phyloP scores from a whole-genome alignment of 768 basidiomycete species.

The Suillus paluster region DNA sequence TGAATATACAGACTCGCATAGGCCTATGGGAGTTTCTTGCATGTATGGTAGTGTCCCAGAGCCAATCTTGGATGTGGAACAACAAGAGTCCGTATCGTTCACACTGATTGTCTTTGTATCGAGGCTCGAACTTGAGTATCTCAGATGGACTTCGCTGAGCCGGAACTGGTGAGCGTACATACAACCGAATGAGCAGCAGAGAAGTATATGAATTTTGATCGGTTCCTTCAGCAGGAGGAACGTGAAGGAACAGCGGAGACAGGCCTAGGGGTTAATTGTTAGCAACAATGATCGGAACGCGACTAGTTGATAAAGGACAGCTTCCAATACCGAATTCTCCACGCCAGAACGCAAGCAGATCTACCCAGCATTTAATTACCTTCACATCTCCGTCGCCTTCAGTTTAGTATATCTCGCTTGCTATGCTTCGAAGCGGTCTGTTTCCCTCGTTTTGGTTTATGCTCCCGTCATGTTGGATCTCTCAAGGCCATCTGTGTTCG shows the following conservation, averaged over 20 bases:
- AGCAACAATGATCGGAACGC: neutral
- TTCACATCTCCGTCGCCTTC: slow-evolving; percentile 76
- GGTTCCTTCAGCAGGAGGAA: neutral
- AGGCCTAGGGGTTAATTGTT: neutral
- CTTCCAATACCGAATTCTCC: slow-evolving; percentile 49
- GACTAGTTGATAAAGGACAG: slow-evolving; percentile 20
- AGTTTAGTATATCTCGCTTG: no score
- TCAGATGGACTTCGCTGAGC: slow-evolving; percentile 25
- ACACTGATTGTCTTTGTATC: neutral
- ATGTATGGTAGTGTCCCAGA: slow-evolving; percentile 41
- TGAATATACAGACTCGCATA: slow-evolving; percentile 49
- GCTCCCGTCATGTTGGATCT: no score
- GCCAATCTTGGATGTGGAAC: slow-evolving; percentile 45
- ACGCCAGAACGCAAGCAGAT: slow-evolving; percentile 77
- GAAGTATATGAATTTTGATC: no score
- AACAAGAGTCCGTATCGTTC: slow-evolving; percentile 41
- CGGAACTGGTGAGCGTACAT: neutral
- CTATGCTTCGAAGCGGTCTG: no score
- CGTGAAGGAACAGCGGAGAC: no score
- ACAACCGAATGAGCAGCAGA: neutral
- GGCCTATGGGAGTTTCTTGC: slow-evolving; percentile 53
- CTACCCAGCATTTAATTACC: slow-evolving; percentile 77
- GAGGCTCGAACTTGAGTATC: neutral
- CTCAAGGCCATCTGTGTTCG: no score
- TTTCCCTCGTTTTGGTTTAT: no score